Evolutionary conservation across 768 basidiomycete species (phyloP), one percentile per base, ranked within the genome.

Genomic region (Xerocomus brunneocitrinus): DNA sequence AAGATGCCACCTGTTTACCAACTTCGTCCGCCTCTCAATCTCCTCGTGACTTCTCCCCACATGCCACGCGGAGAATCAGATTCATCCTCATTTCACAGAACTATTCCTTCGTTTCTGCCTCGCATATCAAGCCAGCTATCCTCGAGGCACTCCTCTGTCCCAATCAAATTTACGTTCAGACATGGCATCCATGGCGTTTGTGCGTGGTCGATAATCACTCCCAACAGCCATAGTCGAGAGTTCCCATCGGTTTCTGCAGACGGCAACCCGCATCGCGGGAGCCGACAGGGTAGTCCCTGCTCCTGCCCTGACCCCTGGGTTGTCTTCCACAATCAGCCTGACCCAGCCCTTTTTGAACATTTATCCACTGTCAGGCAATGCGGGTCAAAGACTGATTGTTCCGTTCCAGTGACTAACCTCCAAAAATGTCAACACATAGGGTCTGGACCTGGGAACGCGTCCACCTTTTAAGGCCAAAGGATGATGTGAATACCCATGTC

Each of bases 1-100:
- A 40, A 3, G 48, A 8, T 45, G 38, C 53, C 30, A 42, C 31
- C 47, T 13, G 34, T 50, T 62, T 62, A 36, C 65, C 49, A 48
- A 46, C 60, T 49, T 45, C 35, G 55, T 48, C 52, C 39, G 44
- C 59, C 16, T 47, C 62, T 54, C 48, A 13, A 52, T 32, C 40
- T 0, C 52, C 59, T 50, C 62, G 51, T 67, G 62, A 59, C 60
- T 48, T 28, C 56, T 54, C 68, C 63, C 66, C 68, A 57, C 63
- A 57, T 46, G 59, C 51, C 44, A 45, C 30, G 66, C 54, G 58
- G 63, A 66, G 68, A 57, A 67, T 67, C 65, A 58, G 58, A 56
- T 62, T 13, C 50, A 52, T 47, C 30, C 24, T 58, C 62, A 65
- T 66, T 60, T 58, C 61, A 54, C 54, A 49, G 8, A 54, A 42